These are phyloP conservation scores for Articulospora tetracladia DNA, from an alignment of 495 filamentous ascomycete genomes.

Conservation along the genomic window DNA sequence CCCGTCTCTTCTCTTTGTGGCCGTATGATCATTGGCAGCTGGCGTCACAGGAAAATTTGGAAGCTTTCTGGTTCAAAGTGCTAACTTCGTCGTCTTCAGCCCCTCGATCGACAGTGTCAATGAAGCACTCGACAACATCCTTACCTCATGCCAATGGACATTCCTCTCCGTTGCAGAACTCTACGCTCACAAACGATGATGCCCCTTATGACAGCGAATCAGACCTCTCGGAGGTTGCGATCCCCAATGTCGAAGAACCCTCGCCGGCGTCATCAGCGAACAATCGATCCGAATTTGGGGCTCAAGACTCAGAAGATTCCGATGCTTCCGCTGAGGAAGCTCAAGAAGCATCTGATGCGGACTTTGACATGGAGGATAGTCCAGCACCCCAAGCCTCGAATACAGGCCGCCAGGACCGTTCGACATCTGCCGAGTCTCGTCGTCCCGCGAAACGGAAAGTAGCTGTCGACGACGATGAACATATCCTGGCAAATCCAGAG, in stretches of 20 bases:
- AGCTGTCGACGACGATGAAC: constrained; percentile 63
- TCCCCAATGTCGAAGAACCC: constrained; percentile 30
- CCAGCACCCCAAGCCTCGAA: constrained; percentile 46
- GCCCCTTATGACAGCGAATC: constrained; percentile 47
- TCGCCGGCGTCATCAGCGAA: constrained; percentile 25
- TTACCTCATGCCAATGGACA: constrained; percentile 43
- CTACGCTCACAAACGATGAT: constrained; percentile 35
- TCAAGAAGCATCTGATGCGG: constrained; percentile 73
- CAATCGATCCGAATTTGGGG: constrained; percentile 29
- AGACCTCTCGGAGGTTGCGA: constrained; percentile 46
- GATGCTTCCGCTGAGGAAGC: constrained; percentile 52
- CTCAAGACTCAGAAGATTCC: constrained; percentile 43
- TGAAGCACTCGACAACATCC: constrained; percentile 9
- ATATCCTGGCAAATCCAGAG: constrained; percentile 89
- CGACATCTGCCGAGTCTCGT: constrained; percentile 60
- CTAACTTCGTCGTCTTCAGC: constrained; percentile 31
- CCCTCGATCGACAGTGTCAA: constrained; percentile 25
- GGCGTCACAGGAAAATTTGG: constrained; percentile 12
- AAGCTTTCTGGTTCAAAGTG: constrained; percentile 16
- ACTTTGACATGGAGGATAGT: constrained; percentile 68
- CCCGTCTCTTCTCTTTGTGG: constrained; percentile 9
- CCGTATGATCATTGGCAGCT: constrained; percentile 3
- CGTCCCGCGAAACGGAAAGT: constrained; percentile 71
- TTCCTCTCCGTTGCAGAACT: constrained; percentile 34
- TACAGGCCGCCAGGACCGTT: constrained; percentile 49